phyloP scores from a whole-genome alignment of 139 green algal species.

The Closterium sp. region DNA sequence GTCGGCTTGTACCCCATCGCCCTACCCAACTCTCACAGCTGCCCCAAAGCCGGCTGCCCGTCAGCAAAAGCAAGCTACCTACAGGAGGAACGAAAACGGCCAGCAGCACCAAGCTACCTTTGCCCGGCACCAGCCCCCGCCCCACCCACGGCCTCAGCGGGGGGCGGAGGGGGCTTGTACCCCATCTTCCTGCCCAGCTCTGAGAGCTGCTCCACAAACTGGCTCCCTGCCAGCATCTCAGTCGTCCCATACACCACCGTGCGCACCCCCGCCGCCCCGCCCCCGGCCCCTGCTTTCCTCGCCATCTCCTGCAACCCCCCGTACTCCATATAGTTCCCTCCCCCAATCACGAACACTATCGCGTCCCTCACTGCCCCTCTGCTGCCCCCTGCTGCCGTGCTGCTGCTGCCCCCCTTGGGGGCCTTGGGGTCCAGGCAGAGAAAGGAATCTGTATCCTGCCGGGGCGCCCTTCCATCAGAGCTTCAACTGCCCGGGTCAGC shows the following conservation, averaged over 20 bases:
- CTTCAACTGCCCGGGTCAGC: slow-evolving; percentile 81
- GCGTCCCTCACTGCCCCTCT: slow-evolving; percentile 71
- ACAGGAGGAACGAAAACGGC: not conserved
- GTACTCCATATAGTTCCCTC: slow-evolving; percentile 93
- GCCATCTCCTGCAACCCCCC: slow-evolving; percentile 73
- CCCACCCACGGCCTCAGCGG: not conserved
- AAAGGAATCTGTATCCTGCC: slow-evolving; percentile 67
- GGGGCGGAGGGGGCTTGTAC: not conserved
- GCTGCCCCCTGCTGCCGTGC: slow-evolving; percentile 48
- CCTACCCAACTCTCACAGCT: too few species aligned
- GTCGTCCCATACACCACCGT: slow-evolving; percentile 90
- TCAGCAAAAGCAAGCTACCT: not conserved
- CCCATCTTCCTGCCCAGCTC: slow-evolving; percentile 69
- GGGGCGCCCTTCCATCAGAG: slow-evolving; percentile 77
- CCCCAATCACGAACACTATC: slow-evolving; percentile 96
- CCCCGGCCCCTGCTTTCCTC: slow-evolving; percentile 40
- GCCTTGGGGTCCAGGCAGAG: slow-evolving; percentile 73
- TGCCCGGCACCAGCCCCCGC: not conserved
- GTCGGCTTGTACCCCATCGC: too few species aligned
- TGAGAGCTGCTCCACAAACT: slow-evolving; percentile 78
- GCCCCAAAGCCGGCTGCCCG: too few species aligned
- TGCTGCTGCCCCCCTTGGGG: slow-evolving; percentile 60
- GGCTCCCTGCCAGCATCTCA: slow-evolving; percentile 75
- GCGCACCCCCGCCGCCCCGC: not conserved
- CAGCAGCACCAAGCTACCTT: not conserved